Conservation (phyloP, 495 filamentous ascomycete genomes). For the Trichoderma asperelloides region DNA sequence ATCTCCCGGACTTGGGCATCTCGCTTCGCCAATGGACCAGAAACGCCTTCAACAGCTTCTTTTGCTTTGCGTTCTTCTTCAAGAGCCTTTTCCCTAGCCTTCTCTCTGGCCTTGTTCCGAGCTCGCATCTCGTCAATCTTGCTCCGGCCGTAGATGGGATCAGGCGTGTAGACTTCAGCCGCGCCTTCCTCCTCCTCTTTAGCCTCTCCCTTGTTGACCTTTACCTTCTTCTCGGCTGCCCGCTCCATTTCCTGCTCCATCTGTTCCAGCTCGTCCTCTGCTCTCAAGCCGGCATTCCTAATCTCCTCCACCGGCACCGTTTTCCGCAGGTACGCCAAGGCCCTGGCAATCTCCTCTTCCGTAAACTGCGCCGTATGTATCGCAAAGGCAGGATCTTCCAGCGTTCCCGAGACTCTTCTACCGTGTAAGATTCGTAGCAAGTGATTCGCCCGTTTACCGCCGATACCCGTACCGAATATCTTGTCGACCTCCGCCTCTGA, state of each 20-base stretch:
- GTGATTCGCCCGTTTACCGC: constrained; percentile 47
- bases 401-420: constrained; percentile 64
- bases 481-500: constrained; percentile 44
- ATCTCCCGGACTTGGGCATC: constrained; percentile 35
- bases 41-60: constrained; percentile 46
- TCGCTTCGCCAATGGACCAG: constrained; percentile 26
- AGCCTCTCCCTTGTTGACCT: constrained; percentile 31
- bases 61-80: constrained; percentile 37
- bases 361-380: constrained; percentile 25
- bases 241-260: constrained; percentile 44
- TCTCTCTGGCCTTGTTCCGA: constrained; percentile 29
- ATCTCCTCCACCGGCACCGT: constrained; percentile 70
- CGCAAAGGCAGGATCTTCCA: constrained; percentile 44
- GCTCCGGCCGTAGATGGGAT: constrained; percentile 38
- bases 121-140: constrained; percentile 42
- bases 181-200: constrained; percentile 21
- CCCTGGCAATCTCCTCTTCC: constrained; percentile 31
- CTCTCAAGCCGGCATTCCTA: constrained; percentile 40
- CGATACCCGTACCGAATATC: constrained; percentile 53
- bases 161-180: constrained; percentile 18
- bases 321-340: constrained; percentile 58
- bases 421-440: constrained; percentile 63
- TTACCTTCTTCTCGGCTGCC: constrained; percentile 15
- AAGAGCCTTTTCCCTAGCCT: constrained; percentile 25
- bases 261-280: constrained; percentile 50